phyloP scores from a whole-genome alignment of 139 green algal species.

The Pleodorina starrii region DNA sequence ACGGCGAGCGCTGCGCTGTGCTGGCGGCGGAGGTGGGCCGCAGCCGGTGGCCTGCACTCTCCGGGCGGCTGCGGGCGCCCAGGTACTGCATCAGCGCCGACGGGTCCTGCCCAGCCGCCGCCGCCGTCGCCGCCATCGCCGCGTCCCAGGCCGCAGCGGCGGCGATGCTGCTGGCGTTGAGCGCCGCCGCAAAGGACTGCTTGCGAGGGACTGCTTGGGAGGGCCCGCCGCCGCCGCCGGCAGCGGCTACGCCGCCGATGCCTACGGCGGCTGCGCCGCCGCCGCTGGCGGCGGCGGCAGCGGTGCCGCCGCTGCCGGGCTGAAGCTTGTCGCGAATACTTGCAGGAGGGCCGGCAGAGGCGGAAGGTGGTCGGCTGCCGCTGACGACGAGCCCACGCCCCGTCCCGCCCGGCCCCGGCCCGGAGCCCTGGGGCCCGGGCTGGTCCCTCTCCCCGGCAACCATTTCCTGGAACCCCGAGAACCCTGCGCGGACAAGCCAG shows the following conservation, averaged over 20 bases:
- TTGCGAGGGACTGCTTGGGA: too few species aligned
- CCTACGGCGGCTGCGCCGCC: background rate
- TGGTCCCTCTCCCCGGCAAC: background rate
- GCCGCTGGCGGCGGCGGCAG: background rate
- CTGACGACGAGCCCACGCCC: background rate
- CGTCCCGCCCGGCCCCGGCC: background rate
- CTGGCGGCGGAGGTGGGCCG: background rate
- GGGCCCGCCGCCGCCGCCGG: background rate
- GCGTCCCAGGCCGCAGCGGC: conserved; percentile 30
- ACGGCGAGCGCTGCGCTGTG: background rate
- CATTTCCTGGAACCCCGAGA: background rate
- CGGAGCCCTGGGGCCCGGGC: background rate
- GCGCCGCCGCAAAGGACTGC: background rate
- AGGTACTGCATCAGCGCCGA: background rate
- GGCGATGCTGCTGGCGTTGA: background rate
- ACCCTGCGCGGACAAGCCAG: background rate
- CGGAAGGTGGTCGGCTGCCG: conserved; percentile 47
- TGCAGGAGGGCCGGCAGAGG: conserved; percentile 7
- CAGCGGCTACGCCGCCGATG: background rate
- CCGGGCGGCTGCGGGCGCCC: background rate
- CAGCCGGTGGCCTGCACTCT: conserved; percentile 11
- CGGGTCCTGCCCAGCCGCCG: background rate
- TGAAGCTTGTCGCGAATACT: conserved; percentile 49
- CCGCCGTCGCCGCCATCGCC: conserved; percentile 3
- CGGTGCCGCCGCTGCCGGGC: background rate